These are phyloP conservation scores for Acanthamoeba royreba DNA, from an alignment of 208 protist genomes.

Conservation along the genomic window DNA sequence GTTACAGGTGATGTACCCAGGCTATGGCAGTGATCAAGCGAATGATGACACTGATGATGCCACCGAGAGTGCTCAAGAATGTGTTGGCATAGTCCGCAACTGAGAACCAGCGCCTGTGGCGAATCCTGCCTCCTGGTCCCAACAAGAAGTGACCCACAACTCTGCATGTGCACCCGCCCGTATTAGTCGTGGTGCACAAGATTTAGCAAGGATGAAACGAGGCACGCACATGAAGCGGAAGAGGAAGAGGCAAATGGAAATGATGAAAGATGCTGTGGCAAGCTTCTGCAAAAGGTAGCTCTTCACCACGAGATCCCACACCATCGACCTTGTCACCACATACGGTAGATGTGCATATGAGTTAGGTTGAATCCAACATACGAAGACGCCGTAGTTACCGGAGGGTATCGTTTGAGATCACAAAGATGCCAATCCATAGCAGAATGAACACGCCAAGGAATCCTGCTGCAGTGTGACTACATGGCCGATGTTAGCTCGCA, in stretches of 20 bases:
- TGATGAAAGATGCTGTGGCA: neutral
- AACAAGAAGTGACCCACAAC: neutral
- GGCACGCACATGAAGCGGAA: constrained; percentile 13
- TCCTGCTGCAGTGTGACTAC: neutral
- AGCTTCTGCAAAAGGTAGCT: neutral
- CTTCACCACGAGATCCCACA: neutral
- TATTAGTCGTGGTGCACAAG: no score
- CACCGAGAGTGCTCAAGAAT: neutral
- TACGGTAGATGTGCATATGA: no score
- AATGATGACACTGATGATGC: neutral
- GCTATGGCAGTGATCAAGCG: neutral
- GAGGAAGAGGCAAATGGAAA: constrained; percentile 12
- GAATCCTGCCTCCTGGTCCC: neutral
- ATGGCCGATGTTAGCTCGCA: neutral
- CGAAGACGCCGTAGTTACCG: neutral
- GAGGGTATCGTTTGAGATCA: neutral
- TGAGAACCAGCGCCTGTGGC: neutral
- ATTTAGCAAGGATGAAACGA: no score
- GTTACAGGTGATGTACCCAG: neutral
- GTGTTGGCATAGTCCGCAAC: constrained; percentile 8
- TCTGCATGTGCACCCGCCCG: no score
- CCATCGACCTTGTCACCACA: neutral
- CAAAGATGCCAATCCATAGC: neutral
- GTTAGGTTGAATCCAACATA: no score
- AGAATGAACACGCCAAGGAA: neutral